Percentiles rank a stretch among this genome's conserved stretches.
Evolutionary conservation across 495 filamentous ascomycete species (phyloP).

Genomic region (Tuber melanosporum): DNA sequence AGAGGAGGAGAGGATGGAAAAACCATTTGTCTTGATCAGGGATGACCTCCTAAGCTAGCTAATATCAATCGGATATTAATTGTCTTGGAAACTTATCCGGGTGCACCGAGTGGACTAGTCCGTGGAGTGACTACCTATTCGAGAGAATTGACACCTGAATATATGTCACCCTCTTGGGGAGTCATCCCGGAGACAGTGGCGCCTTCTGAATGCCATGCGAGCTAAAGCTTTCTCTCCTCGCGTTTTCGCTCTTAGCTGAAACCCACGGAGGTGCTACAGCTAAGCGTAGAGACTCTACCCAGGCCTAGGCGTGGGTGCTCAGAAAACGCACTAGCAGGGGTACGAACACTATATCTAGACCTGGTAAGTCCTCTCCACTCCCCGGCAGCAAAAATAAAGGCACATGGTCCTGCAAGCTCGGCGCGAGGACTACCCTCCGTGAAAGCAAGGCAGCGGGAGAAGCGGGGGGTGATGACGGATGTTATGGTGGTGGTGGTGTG

Average conservation of each 20-base stretch:
- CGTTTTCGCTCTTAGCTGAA: not conserved
- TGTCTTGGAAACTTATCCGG: constrained; percentile 73
- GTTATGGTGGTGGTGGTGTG: too few species aligned
- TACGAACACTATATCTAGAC: too few species aligned
- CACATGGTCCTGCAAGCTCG: too few species aligned
- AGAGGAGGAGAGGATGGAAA: constrained; percentile 66
- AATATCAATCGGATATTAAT: constrained; percentile 26
- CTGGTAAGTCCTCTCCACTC: too few species aligned
- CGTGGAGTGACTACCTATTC: constrained; percentile 64
- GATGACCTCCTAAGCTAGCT: constrained; percentile 8
- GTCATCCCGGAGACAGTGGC: constrained; percentile 83
- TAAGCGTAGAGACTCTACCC: too few species aligned
- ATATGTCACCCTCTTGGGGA: constrained; percentile 67
- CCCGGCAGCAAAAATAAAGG: too few species aligned
- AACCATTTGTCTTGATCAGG: constrained; percentile 66
- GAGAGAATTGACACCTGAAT: constrained; percentile 83
- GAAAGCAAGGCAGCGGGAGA: too few species aligned
- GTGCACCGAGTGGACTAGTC: constrained; percentile 69
- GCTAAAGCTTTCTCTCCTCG: constrained; percentile 35
- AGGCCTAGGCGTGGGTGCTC: too few species aligned
- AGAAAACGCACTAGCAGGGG: too few species aligned
- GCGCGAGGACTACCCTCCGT: too few species aligned
- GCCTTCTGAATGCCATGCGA: constrained; percentile 54
- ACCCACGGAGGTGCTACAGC: too few species aligned
- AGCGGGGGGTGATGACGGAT: too few species aligned